phyloP scores from a whole-genome alignment of 257 asterid genomes.

The Anisodus tanguticus region DNA sequence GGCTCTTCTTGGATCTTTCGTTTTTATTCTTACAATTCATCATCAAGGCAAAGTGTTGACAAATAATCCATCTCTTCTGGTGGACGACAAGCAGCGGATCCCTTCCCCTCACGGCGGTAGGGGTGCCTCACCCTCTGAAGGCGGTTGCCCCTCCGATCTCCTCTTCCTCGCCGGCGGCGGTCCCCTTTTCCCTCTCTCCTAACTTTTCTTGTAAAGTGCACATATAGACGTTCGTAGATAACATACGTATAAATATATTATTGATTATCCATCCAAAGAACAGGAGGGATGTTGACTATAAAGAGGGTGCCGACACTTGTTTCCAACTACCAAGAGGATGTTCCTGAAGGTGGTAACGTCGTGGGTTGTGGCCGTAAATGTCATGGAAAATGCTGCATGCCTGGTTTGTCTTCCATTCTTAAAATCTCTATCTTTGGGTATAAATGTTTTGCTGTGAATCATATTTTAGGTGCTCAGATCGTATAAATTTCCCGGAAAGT shows the following conservation, averaged over 20 bases:
- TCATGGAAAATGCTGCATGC: conserved; percentile 73
- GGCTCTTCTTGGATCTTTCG: conserved; percentile 48
- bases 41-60: conserved; percentile 34
- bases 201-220: conserved; percentile 7
- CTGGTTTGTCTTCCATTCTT: conserved; percentile 46
- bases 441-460: background rate
- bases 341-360: conserved; percentile 38
- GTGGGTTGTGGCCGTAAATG: conserved; percentile 64
- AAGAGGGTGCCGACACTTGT: conserved; percentile 71
- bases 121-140: conserved; percentile 81
- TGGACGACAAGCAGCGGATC: conserved; percentile 56
- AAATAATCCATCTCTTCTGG: conserved; percentile 38
- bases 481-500: background rate
- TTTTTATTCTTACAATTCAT: conserved; percentile 35
- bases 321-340: conserved; percentile 69
- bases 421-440: background rate
- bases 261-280: background rate
- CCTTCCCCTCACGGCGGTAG: conserved; percentile 85
- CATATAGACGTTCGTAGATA: background rate
- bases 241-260: background rate
- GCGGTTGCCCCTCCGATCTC: conserved; percentile 82
- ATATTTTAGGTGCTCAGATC: background rate
- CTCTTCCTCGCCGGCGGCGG: conserved; percentile 79
- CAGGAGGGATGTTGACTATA: conserved; percentile 61
- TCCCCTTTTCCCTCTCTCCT: conserved; percentile 14